Base-by-base conservation (phyloP, 441 rosid genomes). In the Populus tomentosa region DNA sequence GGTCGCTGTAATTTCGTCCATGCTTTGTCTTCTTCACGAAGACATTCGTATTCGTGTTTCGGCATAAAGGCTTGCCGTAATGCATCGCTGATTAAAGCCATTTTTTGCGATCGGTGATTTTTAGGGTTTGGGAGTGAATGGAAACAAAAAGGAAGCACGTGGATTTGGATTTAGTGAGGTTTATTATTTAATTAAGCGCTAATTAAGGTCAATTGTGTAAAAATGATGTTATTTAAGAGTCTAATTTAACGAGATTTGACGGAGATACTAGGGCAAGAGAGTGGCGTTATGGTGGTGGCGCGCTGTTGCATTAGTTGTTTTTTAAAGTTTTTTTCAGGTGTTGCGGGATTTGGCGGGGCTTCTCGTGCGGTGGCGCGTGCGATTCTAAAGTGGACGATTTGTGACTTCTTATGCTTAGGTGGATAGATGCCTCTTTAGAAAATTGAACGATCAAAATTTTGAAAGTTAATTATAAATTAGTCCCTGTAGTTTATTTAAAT, bases 31-130 rank as follows among this genome's bases (percentile, higher is more conserved):
- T 94, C 95, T 69, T 92, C 94, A 7, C 95, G 82, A 6, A 91
- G 88, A 79, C 87, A 86, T 80, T 91, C 92, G 84, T 94, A 94
- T 85, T 91, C 93, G 75, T 79, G 97, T 83, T 92, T 91, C 38
- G 91, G 97, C 97, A 90, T 94, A 80, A 94, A 92, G 13, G 92
- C 97, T 78, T 91, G 93, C 77, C 97, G 93, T 77, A 94, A 82
- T 65, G 94, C 98, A 82, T 94, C 94, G 26, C 95, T 83, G 50
- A 94, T 87, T 13, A 90, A 84, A 84, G 94, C 94, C 98, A 90
- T 91, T 50, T 30, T 3, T 32, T 36, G 40, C 32, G 42, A 32
- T 56, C 28, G 40, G 21, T 5, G 7, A n/a, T 59, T 11, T 53
- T 69, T 61, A 16, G 35, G 23, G 64, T 50, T 66, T 20, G 56